phyloP scores from a whole-genome alignment of 2,329 filamentous ascomycete species.

The Trichophyton mentagrophytes region DNA sequence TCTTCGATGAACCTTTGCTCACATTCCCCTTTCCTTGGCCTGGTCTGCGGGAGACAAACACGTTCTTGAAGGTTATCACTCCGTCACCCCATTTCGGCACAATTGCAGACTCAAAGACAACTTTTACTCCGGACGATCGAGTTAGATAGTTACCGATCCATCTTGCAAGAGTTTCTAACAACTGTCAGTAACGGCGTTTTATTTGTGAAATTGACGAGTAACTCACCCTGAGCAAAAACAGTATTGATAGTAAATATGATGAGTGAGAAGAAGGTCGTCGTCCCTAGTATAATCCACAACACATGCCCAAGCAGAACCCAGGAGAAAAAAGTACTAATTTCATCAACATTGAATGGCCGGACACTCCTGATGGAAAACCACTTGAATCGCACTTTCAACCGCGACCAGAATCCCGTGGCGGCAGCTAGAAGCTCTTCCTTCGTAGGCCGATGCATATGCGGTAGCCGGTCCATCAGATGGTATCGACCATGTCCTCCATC shows the following conservation, averaged over 20 bases:
- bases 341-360: constrained; percentile 87
- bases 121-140: constrained; percentile 78
- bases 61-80: constrained; percentile 91
- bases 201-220: background rate
- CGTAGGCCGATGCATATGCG: constrained; percentile 68
- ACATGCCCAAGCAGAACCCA: constrained; percentile 92
- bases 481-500: constrained; percentile 10
- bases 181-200: constrained; percentile 14
- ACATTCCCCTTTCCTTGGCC: constrained; percentile 72
- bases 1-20: constrained; percentile 77
- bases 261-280: constrained; percentile 91
- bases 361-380: constrained; percentile 94
- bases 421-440: constrained; percentile 89
- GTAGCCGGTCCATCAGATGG: constrained; percentile 47
- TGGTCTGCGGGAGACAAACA: constrained; percentile 84
- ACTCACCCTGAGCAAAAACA: constrained; percentile 76
- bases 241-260: constrained; percentile 88
- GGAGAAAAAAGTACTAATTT: constrained; percentile 89
- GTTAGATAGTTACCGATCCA: constrained; percentile 95
- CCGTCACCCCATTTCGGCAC: constrained; percentile 92
- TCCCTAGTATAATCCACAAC: constrained; percentile 90
- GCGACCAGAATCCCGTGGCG: constrained; percentile 83
- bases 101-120: constrained; percentile 95
- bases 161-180: constrained; percentile 69
- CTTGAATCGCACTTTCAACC: constrained; percentile 84